These are phyloP conservation scores for Cordia subcordata DNA, from an alignment of 257 asterid genomes.

Conservation along the genomic window DNA sequence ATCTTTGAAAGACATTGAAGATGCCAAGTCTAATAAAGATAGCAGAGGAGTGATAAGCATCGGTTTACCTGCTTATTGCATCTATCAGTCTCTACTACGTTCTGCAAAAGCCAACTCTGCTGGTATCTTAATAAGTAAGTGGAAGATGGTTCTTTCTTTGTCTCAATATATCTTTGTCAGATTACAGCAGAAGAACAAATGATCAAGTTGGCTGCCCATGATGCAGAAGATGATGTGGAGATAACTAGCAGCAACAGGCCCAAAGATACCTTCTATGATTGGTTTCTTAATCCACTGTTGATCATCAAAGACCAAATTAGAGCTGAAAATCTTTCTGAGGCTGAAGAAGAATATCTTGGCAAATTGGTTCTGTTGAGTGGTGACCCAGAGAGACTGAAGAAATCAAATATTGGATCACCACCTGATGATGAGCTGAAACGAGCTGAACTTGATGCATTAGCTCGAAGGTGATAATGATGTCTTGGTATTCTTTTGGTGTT, in stretches of 20 bases:
- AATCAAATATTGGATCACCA: slow-evolving; percentile 31
- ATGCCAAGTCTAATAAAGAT: slow-evolving; percentile 58
- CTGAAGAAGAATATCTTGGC: slow-evolving; percentile 75
- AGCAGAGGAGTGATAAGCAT: slow-evolving; percentile 43
- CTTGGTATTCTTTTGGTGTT: neutral
- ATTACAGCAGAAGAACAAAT: neutral
- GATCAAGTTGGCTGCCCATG: neutral
- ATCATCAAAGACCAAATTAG: slow-evolving; percentile 83
- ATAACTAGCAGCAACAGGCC: slow-evolving; percentile 78
- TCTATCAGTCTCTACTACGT: slow-evolving; percentile 62
- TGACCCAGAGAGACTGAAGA: slow-evolving; percentile 59
- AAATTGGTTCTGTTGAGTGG: slow-evolving; percentile 55
- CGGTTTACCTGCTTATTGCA: slow-evolving; percentile 86
- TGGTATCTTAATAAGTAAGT: slow-evolving; percentile 69
- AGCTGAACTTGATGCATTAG: slow-evolving; percentile 80
- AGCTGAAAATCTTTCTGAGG: slow-evolving; percentile 69
- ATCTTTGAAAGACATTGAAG: slow-evolving; percentile 68
- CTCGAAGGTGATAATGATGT: slow-evolving; percentile 59
- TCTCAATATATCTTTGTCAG: neutral
- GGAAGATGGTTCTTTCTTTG: slow-evolving; percentile 2
- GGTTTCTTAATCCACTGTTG: slow-evolving; percentile 88
- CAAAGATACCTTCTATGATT: slow-evolving; percentile 68
- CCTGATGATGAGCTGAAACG: slow-evolving; percentile 69
- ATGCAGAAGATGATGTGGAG: slow-evolving; percentile 59
- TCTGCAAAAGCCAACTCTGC: slow-evolving; percentile 61